Evolutionary conservation across 352 stramenopile species (phyloP), one percentile per base, ranked within the genome.

Genomic region (Phytophthora brassicae): DNA sequence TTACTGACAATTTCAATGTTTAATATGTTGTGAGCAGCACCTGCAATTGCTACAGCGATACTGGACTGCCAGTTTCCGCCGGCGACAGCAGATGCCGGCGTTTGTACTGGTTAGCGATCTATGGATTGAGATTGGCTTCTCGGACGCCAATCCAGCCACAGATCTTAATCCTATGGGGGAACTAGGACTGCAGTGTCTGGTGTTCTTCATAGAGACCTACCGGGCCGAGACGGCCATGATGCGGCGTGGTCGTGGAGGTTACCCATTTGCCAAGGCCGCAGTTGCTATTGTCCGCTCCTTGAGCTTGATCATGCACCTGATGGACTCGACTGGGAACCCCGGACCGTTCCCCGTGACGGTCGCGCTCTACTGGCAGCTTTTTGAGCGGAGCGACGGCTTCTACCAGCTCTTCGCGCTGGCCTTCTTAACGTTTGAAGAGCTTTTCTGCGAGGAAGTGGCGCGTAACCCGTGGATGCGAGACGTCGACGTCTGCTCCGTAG

Each of bases 121-220:
- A 31, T 91, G 81, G 81, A 70, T 47, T 8, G 56, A 79, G 35
- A 71, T 55, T 6, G 79, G 81, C 2, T 91, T 88, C 46, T 75
- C 75, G 28, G 75, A 52, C 16, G 56, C 74, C 20, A 87, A 80
- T 64, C 81, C 79, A 13, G 77, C 66, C 16, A 69, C 72, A 12
- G 79, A 91, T 50, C 51, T 91, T 42, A 76, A 78, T 26, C 69
- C 64, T 0, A 84, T 75, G 61, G 81, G 79, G 20, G 77, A 90
- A 44, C 46, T 90, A 3, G 79, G 81, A 6, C 72, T 90, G 20
- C 73, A 73, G 51, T 87, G 75, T 17, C 67, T 90, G 20, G 70
- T 91, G n/a, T 88, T 77, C 65, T 91, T 91, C 47, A 65, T 79
- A 1, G 79, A 89, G 50, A 79, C 64, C 20, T 83, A 83, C 33